phyloP scores from a whole-genome alignment of 2,329 filamentous ascomycete genomes.

The Aspergillus spinulosporus region DNA sequence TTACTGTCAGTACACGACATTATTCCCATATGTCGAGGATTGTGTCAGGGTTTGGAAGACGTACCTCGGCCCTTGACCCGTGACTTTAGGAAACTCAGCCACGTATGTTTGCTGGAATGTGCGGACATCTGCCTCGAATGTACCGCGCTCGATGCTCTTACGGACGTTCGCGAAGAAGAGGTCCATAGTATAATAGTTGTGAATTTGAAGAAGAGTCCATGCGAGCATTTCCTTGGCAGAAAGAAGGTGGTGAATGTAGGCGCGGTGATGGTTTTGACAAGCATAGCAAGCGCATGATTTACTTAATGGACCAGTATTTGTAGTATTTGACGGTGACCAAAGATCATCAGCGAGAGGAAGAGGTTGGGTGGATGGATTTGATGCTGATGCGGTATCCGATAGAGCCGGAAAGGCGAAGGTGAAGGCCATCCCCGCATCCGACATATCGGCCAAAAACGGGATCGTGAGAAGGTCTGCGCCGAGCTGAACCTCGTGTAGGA shows the following conservation, averaged over 20 bases:
- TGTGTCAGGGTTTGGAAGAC: conserved; percentile 10
- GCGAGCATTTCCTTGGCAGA: conserved; percentile 93
- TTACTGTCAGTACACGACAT: too few species aligned
- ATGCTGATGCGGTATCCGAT: conserved; percentile 10
- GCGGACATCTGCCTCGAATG: conserved; percentile 55
- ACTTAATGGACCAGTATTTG: conserved; percentile 63
- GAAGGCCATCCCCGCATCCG: conserved; percentile 83
- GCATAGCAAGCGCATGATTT: conserved; percentile 74
- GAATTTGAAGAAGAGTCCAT: conserved; percentile 88
- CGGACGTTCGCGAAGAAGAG: conserved; percentile 74
- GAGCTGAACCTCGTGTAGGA: conserved; percentile 72
- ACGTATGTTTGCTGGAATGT: conserved; percentile 70
- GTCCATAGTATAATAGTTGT: conserved; percentile 76
- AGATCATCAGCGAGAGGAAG: conserved; percentile 72
- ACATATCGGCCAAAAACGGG: conserved; percentile 70
- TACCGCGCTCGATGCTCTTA: conserved; percentile 58
- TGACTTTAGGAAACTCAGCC: conserved; percentile 68
- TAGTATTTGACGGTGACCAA: conserved; percentile 64
- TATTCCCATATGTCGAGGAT: neutral
- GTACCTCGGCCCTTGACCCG: conserved; percentile 72
- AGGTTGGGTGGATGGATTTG: conserved; percentile 11
- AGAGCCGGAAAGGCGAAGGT: conserved; percentile 70
- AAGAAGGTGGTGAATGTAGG: conserved; percentile 85
- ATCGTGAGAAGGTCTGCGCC: conserved; percentile 80
- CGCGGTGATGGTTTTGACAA: conserved; percentile 79